phyloP scores from a whole-genome alignment of 2,329 filamentous ascomycete species.

The Aspergillus ibericus region DNA sequence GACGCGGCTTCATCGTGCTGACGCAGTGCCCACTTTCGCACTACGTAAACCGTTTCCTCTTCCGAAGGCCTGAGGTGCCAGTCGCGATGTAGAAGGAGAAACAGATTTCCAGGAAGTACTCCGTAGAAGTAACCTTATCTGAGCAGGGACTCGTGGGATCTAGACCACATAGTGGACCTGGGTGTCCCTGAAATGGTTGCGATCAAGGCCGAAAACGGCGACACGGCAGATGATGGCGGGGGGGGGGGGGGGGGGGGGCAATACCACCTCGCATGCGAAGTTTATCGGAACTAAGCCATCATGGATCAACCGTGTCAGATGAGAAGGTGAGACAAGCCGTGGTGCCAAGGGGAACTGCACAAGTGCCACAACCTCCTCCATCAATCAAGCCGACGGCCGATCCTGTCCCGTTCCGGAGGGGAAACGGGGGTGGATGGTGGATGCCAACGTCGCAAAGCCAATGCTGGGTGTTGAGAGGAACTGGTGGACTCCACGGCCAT shows the following conservation, averaged over 20 bases:
- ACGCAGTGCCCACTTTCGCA: not conserved
- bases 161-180: slow-evolving; percentile 6
- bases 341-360: not conserved
- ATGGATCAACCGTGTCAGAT: not conserved
- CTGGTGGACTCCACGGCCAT: not conserved
- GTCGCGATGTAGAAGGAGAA: too few relatives aligned
- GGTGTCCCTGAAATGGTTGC: not conserved
- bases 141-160: not conserved
- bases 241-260: not conserved
- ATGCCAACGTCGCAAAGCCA: slow-evolving; percentile 4
- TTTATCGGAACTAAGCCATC: not conserved
- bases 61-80: not conserved
- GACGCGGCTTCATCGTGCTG: slow-evolving; percentile 5
- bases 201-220: slow-evolving; percentile 11
- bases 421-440: not conserved
- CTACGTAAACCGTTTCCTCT: not conserved
- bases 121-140: not conserved
- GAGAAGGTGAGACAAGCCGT: not conserved
- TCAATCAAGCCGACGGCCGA: not conserved
- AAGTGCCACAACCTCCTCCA: too few relatives aligned
- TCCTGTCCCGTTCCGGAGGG: slow-evolving; percentile 15
- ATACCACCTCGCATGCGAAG: not conserved
- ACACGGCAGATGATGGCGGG: not conserved
- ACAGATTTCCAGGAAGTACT: too few relatives aligned
- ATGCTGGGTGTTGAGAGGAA: not conserved